Percentiles rank a stretch among this genome's conserved stretches.
Conservation (phyloP, 1,284 basidiomycete genomes). For the Leccinum cinnamomeum region DNA sequence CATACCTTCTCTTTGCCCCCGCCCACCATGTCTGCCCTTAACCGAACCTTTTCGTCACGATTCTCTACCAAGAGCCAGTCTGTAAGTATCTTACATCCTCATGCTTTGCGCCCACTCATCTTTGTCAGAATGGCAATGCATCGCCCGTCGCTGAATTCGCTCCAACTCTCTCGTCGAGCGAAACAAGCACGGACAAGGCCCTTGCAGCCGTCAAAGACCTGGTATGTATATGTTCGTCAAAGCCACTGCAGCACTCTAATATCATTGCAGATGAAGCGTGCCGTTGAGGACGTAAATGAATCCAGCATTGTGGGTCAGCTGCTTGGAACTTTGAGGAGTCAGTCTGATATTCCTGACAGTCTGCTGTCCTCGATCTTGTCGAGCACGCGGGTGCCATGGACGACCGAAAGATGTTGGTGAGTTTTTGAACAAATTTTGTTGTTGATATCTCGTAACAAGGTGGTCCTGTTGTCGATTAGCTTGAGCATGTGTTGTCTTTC, state of each 20-base stretch:
- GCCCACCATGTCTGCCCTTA: slow-evolving; percentile 29
- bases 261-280: slow-evolving; percentile 27
- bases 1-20: slow-evolving; percentile 4
- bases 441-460: not conserved
- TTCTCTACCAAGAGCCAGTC: slow-evolving; percentile 31
- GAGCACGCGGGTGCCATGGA: slow-evolving; percentile 60
- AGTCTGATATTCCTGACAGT: slow-evolving; percentile 34
- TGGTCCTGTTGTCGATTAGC: slow-evolving; percentile 39
- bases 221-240: slow-evolving; percentile 14
- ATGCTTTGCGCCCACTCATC: not conserved
- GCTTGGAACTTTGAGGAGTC: not conserved
- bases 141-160: slow-evolving; percentile 21
- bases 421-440: slow-evolving; percentile 10
- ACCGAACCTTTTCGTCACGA: slow-evolving; percentile 31
- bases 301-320: slow-evolving; percentile 25
- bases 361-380: slow-evolving; percentile 55
- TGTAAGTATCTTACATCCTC: slow-evolving; percentile 17
- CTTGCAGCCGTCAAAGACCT: slow-evolving; percentile 35
- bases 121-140: slow-evolving; percentile 8
- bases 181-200: slow-evolving; percentile 27
- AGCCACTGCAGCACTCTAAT: not conserved
- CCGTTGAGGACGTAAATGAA: slow-evolving; percentile 33
- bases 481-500: slow-evolving; percentile 64
- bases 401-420: slow-evolving; percentile 58
- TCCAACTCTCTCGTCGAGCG: slow-evolving; percentile 8